A percentile compares a stretch with the other conserved stretches of the same genome.
phyloP scores from a whole-genome alignment of 2,329 filamentous ascomycete genomes.

The Helotiales sp. region DNA sequence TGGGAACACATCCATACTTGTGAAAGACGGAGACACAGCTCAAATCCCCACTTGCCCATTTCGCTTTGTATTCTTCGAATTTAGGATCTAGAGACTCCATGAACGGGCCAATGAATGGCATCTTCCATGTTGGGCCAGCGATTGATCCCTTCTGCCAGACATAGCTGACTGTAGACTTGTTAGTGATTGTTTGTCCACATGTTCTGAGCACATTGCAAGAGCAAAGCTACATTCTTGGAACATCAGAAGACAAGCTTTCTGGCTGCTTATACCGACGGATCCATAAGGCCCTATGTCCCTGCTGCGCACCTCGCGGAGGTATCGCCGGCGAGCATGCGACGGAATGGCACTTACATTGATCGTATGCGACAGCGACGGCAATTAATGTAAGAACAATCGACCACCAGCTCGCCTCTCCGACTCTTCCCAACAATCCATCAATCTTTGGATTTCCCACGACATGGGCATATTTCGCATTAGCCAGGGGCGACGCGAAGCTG shows the following conservation, averaged over 20 bases:
- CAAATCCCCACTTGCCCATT: constrained; percentile 88
- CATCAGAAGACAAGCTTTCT: too few relatives aligned
- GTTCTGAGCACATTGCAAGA: too few relatives aligned
- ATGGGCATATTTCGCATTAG: constrained; percentile 31
- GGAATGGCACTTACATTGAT: constrained; percentile 69
- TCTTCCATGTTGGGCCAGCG: constrained; percentile 71
- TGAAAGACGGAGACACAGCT: constrained; percentile 99
- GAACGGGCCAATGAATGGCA: constrained; percentile 93
- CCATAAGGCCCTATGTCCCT: too few relatives aligned
- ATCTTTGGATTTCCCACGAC: constrained; percentile 28
- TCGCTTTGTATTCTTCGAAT: constrained; percentile 85
- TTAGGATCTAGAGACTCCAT: constrained; percentile 88
- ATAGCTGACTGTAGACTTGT: constrained; percentile 62
- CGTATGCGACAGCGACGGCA: constrained; percentile 74
- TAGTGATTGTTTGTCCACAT: constrained; percentile 4
- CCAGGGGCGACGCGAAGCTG: constrained; percentile 35
- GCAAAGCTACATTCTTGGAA: too few relatives aligned
- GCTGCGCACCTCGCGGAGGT: not conserved
- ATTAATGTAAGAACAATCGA: constrained; percentile 71
- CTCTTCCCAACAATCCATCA: constrained; percentile 23
- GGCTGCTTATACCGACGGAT: too few relatives aligned
- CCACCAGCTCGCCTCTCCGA: constrained; percentile 49
- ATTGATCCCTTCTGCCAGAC: constrained; percentile 74
- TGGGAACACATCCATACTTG: constrained; percentile 63
- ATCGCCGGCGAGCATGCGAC: not conserved